phyloP scores from a whole-genome alignment of 2,329 filamentous ascomycete species.

The Stachybotrys chlorohalonatus region DNA sequence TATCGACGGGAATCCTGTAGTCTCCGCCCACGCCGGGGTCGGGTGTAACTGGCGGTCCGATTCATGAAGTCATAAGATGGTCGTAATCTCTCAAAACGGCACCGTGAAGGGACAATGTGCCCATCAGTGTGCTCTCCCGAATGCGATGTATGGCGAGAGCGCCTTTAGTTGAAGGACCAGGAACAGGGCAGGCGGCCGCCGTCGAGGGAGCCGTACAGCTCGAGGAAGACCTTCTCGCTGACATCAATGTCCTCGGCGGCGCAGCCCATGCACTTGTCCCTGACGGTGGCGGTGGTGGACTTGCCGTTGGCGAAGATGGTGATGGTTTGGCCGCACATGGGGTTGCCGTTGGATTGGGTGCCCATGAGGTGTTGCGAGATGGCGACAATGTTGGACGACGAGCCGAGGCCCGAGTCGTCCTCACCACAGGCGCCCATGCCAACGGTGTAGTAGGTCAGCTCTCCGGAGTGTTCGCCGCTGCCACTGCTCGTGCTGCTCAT shows the following conservation, averaged over 20 bases:
- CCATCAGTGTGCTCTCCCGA: not conserved
- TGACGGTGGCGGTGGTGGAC: conserved; percentile 47
- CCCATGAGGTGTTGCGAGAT: conserved; percentile 59
- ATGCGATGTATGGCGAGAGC: not conserved
- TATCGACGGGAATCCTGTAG: not conserved
- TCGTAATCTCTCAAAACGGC: not conserved
- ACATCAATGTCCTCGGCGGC: conserved; percentile 47
- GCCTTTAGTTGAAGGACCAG: conserved; percentile 37
- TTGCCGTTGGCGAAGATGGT: conserved; percentile 53
- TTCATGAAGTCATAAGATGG: not conserved
- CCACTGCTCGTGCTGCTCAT: conserved; percentile 7
- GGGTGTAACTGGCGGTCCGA: not conserved
- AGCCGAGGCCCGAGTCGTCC: conserved; percentile 48
- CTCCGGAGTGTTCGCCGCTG: conserved; percentile 36
- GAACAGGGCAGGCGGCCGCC: conserved; percentile 30
- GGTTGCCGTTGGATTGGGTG: conserved; percentile 53
- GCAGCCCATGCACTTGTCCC: conserved; percentile 73
- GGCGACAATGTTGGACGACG: conserved; percentile 55
- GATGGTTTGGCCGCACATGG: conserved; percentile 60
- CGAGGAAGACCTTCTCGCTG: conserved; percentile 44
- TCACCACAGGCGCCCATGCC: conserved; percentile 62
- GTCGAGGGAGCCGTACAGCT: conserved; percentile 37
- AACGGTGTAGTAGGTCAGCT: conserved; percentile 66
- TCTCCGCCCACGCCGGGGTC: not conserved
- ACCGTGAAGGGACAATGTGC: not conserved